These are phyloP conservation scores for Petasospora fabianii DNA, from an alignment of 1,139 yeast species.

Conservation along the genomic window DNA sequence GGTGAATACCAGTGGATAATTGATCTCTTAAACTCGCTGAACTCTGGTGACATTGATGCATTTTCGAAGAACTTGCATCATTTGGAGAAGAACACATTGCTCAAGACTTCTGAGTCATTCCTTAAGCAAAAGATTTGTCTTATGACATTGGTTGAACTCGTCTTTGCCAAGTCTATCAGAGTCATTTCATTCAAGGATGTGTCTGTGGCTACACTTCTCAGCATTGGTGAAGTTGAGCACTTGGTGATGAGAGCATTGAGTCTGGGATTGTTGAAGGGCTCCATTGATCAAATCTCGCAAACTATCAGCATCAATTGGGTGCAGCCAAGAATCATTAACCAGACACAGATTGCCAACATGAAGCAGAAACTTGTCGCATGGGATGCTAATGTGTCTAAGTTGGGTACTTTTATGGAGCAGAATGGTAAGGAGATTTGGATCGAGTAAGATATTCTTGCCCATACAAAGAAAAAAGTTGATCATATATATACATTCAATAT, in stretches of 20 bases:
- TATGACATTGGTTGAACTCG: conserved; percentile 85
- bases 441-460: conserved; percentile 24
- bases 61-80: conserved; percentile 50
- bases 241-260: conserved; percentile 89
- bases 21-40: conserved; percentile 64
- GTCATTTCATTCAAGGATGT: conserved; percentile 71
- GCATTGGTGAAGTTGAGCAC: conserved; percentile 70
- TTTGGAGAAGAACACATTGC: conserved; percentile 52
- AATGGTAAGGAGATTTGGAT: conserved; percentile 64
- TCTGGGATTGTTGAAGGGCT: conserved; percentile 76
- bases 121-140: conserved; percentile 88
- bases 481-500: neutral
- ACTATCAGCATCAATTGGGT: conserved; percentile 86
- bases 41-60: conserved; percentile 68
- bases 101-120: conserved; percentile 59
- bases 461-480: no score
- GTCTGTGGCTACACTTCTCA: conserved; percentile 67
- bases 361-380: conserved; percentile 69
- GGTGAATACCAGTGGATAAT: conserved; percentile 68
- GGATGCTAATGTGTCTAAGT: conserved; percentile 67
- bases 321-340: conserved; percentile 89
- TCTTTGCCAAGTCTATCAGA: conserved; percentile 75
- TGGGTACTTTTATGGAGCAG: conserved; percentile 56
- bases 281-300: conserved; percentile 81
- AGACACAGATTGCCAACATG: conserved; percentile 74